Percentiles rank a stretch among this genome's conserved stretches.
These are phyloP conservation scores for Zopfochytrium polystomum DNA, from an alignment of 371 early-diverging fungal genomes.

Conservation along the genomic window DNA sequence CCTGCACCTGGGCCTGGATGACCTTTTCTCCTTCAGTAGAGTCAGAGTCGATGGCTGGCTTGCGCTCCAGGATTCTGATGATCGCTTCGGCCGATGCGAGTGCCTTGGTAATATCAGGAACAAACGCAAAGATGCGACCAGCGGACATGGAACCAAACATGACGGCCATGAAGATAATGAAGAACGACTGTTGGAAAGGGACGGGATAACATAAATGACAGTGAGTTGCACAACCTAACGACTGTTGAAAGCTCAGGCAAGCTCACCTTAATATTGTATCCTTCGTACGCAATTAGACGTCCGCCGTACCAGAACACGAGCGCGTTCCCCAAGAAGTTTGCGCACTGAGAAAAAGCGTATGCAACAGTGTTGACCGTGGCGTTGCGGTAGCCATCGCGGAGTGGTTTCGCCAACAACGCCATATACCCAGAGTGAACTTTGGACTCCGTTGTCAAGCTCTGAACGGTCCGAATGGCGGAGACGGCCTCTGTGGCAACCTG, in stretches of 20 bases:
- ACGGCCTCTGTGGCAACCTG: slow-evolving; percentile 32
- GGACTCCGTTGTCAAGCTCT: slow-evolving; percentile 68
- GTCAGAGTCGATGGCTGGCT: slow-evolving; percentile 33
- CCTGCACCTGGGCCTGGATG: slow-evolving; percentile 44
- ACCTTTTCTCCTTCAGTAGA: slow-evolving; percentile 14
- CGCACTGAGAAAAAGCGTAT: slow-evolving; percentile 21
- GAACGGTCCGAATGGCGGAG: slow-evolving; percentile 1
- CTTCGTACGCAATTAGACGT: too few species aligned
- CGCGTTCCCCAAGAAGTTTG: slow-evolving; percentile 26
- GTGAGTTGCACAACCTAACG: too few species aligned
- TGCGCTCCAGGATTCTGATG: slow-evolving; percentile 32
- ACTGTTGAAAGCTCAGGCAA: slow-evolving; percentile 42
- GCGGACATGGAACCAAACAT: slow-evolving; percentile 37
- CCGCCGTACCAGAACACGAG: slow-evolving; percentile 34
- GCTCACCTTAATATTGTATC: slow-evolving; percentile 30
- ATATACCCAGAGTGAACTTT: slow-evolving; percentile 14
- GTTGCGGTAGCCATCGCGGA: slow-evolving; percentile 20
- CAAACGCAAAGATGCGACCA: slow-evolving; percentile 34
- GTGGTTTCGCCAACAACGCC: slow-evolving; percentile 23
- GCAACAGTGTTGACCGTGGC: slow-evolving; percentile 26
- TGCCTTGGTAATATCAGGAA: slow-evolving; percentile 43
- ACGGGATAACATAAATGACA: too few species aligned
- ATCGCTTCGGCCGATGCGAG: slow-evolving; percentile 27
- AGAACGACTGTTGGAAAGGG: too few species aligned
- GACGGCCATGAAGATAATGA: too few species aligned